Base-by-base conservation (phyloP, 345 rosid species). In the Bruguiera sexangula region DNA sequence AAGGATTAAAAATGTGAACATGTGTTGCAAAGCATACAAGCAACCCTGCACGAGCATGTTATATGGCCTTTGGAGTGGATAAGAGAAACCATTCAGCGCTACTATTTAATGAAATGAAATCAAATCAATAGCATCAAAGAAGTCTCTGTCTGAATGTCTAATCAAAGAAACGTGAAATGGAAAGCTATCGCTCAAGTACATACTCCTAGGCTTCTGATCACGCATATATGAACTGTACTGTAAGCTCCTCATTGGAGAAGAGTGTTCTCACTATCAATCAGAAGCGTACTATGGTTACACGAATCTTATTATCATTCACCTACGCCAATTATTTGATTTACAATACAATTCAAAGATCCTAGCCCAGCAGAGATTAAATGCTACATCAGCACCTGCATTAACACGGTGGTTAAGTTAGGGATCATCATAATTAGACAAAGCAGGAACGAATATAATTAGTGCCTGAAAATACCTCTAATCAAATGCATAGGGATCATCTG, bases 401-500 rank as follows among this genome's bases (percentile, higher is more conserved):
- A 52, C 32, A 67, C 37, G 1, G 50, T 3, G 19, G 50, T 13
- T 18, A 43, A 13, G 19, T 43, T 43, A 43, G 50, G 48, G 50
- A 43, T 2, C 50, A 43, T 43, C 19, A 43, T 43, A 43, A 3
- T 43, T 43, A 13, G 19, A 43, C 5, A 51, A 37, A 61, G 9
- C 21, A 4, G 26, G 15, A 60, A 51, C 2, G 20, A 70, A 8
- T 34, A 21, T 8, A 30, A 65, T 15, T 39, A 22, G 22, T 22
- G 46, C 26, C 30, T 65, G 59, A 18, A 58, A 65, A 50, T 76
- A 76, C 75, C 78, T 73, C 82, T 81, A 92, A 67, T 83, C 96
- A 85, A 92, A 95, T 63, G 97, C 96, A 55, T 92, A 95, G 8
- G 99, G 99, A 81, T 95, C 97, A 75, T 95, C 91, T 16, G 88